Evolutionary conservation across 2,329 filamentous ascomycete genomes (phyloP).

Genomic region (Penicillium frequentans): DNA sequence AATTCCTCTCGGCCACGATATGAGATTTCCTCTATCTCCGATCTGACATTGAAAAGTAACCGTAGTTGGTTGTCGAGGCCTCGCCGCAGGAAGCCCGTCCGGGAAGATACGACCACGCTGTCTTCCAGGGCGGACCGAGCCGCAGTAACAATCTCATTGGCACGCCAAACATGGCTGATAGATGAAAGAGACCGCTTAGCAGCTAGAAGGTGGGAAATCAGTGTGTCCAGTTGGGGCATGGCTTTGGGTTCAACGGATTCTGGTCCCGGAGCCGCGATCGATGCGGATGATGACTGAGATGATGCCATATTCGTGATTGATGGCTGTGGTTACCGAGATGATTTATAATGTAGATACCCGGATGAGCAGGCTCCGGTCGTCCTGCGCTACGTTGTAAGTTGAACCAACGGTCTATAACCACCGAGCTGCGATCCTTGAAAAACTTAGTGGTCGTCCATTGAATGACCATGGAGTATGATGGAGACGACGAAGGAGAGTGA

Average conservation of each 20-base stretch:
- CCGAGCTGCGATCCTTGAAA: neutral
- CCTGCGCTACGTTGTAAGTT: neutral
- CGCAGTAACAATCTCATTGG: conserved; percentile 78
- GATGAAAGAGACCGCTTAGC: conserved; percentile 86
- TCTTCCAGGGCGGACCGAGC: conserved; percentile 77
- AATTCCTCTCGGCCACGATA: conserved; percentile 46
- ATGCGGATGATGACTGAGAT: conserved; percentile 30
- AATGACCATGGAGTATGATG: neutral
- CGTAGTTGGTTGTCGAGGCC: conserved; percentile 57
- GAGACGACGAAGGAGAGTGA: neutral
- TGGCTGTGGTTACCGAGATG: neutral
- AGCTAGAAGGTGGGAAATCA: conserved; percentile 80
- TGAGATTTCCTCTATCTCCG: conserved; percentile 45
- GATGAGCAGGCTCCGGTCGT: neutral
- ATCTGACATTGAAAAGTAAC: conserved; percentile 44
- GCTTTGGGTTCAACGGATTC: conserved; percentile 16
- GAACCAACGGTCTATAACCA: neutral
- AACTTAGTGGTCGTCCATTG: neutral
- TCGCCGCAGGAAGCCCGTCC: conserved; percentile 65
- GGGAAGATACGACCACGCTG: conserved; percentile 69
- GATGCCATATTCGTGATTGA: conserved; percentile 28
- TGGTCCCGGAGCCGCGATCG: conserved; percentile 15
- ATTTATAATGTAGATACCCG: neutral
- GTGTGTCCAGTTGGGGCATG: conserved; percentile 62
- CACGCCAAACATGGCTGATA: conserved; percentile 78